Evolutionary conservation across 345 rosid genomes (phyloP).

Genomic region (Hibiscus syriacus): DNA sequence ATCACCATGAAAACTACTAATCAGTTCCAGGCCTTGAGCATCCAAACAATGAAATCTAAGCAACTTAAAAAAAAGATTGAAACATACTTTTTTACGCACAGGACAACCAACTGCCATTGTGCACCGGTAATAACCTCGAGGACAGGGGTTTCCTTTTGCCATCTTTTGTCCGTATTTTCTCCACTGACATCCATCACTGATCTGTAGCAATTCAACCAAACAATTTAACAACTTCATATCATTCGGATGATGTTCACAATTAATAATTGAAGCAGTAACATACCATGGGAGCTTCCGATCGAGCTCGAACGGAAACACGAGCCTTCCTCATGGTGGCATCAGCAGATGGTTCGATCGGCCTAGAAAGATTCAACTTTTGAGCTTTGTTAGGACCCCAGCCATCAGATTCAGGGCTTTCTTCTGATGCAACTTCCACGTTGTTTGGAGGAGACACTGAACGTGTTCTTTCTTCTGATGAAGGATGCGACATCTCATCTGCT

Average conservation of each 20-base stretch:
- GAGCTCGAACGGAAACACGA: conserved; percentile 95
- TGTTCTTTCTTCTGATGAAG: conserved; percentile 75
- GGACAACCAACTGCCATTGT: conserved; percentile 71
- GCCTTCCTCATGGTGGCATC: conserved; percentile 93
- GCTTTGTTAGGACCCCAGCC: conserved; percentile 48
- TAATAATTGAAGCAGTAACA: not conserved
- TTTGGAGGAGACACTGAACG: conserved; percentile 43
- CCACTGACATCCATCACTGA: conserved; percentile 56
- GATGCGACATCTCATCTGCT: conserved; percentile 35
- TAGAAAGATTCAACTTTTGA: conserved; percentile 30
- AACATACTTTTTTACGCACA: conserved; percentile 56
- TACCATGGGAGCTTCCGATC: conserved; percentile 99
- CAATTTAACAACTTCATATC: not conserved
- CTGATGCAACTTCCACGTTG: conserved; percentile 24
- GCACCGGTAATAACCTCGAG: conserved; percentile 65
- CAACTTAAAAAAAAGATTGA: not conserved
- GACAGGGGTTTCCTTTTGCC: conserved; percentile 73
- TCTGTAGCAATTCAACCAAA: conserved; percentile 13
- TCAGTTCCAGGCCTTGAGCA: not conserved
- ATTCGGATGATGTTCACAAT: not conserved
- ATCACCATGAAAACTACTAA: not conserved
- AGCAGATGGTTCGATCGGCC: conserved; percentile 44
- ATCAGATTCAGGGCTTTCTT: conserved; percentile 64
- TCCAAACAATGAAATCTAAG: not conserved
- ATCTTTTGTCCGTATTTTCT: conserved; percentile 67